Evolutionary conservation across 31 red algal species (phyloP), one percentile per base, ranked within the genome.

Genomic region (Bonnemaisonia californica): DNA sequence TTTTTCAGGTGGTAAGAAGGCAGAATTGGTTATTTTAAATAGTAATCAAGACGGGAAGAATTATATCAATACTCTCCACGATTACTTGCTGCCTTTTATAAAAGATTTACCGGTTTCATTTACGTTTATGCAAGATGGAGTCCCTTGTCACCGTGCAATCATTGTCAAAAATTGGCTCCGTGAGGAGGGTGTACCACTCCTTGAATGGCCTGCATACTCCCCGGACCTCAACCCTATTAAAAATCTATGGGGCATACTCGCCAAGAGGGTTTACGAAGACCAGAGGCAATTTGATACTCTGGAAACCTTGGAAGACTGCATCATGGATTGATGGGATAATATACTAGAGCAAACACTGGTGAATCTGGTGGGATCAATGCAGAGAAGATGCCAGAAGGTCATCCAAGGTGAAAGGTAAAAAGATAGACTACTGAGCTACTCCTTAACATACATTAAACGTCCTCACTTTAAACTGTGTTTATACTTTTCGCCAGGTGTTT

Each of bases 121-220:
- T 13, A 27, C 13, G 9, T 64, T 64, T 29, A 64, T 64, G 61
- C 61, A 64, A 27, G 61, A 64, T 29, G 61, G 26, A 26, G 61
- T 27, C 18, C 61, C 61, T 11, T 64, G 61, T 27, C 61, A 64
- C 26, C 61, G 61, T 29, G 13, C 61, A 26, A 64, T 11, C 8
- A 27, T 64, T 11, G 26, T 27, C 18, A 26, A 64, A 26, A 64
- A 9, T n/a, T 64, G 11, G 13, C 26, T 64, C 23, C 29, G 21
- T 26, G 21, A 29, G 21, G 29, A n/a, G n/a, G n/a, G n/a, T n/a
- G n/a, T n/a, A n/a, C n/a, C n/a, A n/a, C n/a, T n/a, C n/a, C n/a
- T n/a, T 9, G 13, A 11, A 9, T 64, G 61, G 11, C 26, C 26
- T n/a, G 61, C 61, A 27, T 26, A 9, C 26, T 64, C 61, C 26